Conservation (phyloP, 345 rosid species). For the Ceriops tagal region DNA sequence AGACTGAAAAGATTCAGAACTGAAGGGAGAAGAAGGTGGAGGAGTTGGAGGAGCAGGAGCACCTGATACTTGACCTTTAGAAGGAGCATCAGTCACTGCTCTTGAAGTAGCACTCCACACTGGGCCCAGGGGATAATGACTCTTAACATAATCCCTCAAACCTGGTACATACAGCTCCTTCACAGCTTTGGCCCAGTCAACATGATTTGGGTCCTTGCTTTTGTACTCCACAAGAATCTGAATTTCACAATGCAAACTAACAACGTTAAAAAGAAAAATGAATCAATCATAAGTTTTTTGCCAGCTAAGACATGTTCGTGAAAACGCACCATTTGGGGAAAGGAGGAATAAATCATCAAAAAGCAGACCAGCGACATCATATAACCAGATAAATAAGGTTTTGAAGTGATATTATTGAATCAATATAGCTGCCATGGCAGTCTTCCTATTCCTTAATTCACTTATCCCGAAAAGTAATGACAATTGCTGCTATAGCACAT, state of each 20-base stretch:
- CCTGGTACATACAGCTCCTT: conserved; percentile 93
- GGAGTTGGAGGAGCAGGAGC: conserved; percentile 93
- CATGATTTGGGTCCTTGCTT: conserved; percentile 80
- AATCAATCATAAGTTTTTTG: neutral
- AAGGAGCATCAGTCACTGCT: conserved; percentile 42
- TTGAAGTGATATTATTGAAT: neutral
- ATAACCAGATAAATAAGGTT: neutral
- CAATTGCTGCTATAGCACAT: neutral
- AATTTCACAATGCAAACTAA: conserved; percentile 12
- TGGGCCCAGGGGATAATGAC: conserved; percentile 84
- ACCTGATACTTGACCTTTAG: conserved; percentile 50
- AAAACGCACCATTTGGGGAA: too few species aligned
- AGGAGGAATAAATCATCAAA: too few species aligned
- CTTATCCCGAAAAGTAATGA: neutral
- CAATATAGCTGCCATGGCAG: neutral
- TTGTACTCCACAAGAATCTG: conserved; percentile 87
- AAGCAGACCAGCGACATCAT: too few species aligned
- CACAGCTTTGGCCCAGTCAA: conserved; percentile 95
- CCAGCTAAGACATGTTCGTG: neutral
- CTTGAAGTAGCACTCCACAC: conserved; percentile 75
- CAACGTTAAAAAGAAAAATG: conserved; percentile 13
- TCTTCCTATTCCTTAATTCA: neutral
- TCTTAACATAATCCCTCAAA: conserved; percentile 84
- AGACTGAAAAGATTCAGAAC: conserved; percentile 60
- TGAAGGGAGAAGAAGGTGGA: conserved; percentile 69